These are phyloP conservation scores for Funneliformis geosporum DNA, from an alignment of 192 early-diverging fungal species.

Conservation along the genomic window DNA sequence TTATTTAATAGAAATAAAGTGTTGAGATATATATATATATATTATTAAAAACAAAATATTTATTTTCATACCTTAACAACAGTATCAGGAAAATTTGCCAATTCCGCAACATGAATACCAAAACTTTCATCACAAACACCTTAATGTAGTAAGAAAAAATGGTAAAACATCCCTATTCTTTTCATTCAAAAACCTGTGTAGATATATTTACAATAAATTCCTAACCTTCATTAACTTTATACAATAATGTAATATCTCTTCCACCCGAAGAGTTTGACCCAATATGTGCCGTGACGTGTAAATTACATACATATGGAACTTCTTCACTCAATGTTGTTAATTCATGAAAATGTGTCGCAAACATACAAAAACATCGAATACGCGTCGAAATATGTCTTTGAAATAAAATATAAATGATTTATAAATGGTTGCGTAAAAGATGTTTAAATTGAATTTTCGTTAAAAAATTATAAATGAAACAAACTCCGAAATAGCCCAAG, in stretches of 20 bases:
- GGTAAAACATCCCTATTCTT: slow-evolving; percentile 1
- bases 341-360: slow-evolving; percentile 99
- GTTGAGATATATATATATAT: background rate
- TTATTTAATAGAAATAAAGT: background rate
- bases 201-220: background rate
- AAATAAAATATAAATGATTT: slow-evolving; percentile 20
- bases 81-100: slow-evolving; percentile 86
- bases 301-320: slow-evolving; percentile 77
- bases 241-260: slow-evolving; percentile 84
- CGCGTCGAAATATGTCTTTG: slow-evolving; percentile 69
- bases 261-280: slow-evolving; percentile 32
- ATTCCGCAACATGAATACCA: slow-evolving; percentile 96
- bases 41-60: background rate
- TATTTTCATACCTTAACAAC: slow-evolving; percentile 56
- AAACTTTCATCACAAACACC: slow-evolving; percentile 95
- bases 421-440: background rate
- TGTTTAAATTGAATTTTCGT: background rate
- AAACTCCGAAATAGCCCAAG: slow-evolving; percentile 96
- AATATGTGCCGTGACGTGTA: slow-evolving; percentile 81
- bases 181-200: background rate
- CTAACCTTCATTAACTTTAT: slow-evolving; percentile 79
- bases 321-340: slow-evolving; percentile 78
- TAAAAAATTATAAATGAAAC: slow-evolving; percentile 25
- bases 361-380: slow-evolving; percentile 75
- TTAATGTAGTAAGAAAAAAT: background rate